Evolutionary conservation across 805 yeast species (phyloP), one percentile per base, ranked within the genome.

Genomic region (Candida hungchunana): DNA sequence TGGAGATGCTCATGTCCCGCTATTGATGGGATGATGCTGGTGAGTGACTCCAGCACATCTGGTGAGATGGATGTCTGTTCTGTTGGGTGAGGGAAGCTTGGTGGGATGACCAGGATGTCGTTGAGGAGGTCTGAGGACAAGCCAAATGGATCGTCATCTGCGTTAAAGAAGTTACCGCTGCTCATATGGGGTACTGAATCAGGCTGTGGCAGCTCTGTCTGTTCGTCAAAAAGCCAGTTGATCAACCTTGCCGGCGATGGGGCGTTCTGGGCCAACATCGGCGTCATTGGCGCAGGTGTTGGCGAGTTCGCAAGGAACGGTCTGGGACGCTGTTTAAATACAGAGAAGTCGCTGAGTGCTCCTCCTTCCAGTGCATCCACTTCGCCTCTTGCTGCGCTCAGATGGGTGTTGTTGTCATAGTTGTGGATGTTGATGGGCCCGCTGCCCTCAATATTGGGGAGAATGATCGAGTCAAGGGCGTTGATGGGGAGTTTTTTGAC

Each of bases 371-470:
- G 24, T 1, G 52, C 55, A 31, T 51, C 51, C 5, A 51, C 48
- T 18, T 57, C 62, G 5, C 49, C 58, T 6, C 45, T 44, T 7
- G 63, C 60, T 9, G 58, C 60, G 25, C 52, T 57, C 12, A 53
- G 32, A 23, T 48, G 51, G 5, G 43, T 20, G 10, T 36, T 36
- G 33, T 45, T 42, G 23, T 37, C 53, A 32, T 48, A 50, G 23
- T 45, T 43, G 28, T 51, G 56, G 26, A 45, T 42, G 29, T 47
- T 47, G 17, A 49, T 46, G 3, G 48, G 41, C 8, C 43, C 36
- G 16, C 37, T 33, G 26, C 48, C 58, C 15, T 49, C 49, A 9
- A 52, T 39, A 18, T 42, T 49, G 10, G 58, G 57, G 10, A 53
- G 28, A n/a, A 53, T 51, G 18, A 52, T 51, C 6, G 58, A 48